Evolutionary conservation across 108 stramenopile species (phyloP), one percentile per base, ranked within the genome.

Genomic region (Cyclostephanos invisitatus): DNA sequence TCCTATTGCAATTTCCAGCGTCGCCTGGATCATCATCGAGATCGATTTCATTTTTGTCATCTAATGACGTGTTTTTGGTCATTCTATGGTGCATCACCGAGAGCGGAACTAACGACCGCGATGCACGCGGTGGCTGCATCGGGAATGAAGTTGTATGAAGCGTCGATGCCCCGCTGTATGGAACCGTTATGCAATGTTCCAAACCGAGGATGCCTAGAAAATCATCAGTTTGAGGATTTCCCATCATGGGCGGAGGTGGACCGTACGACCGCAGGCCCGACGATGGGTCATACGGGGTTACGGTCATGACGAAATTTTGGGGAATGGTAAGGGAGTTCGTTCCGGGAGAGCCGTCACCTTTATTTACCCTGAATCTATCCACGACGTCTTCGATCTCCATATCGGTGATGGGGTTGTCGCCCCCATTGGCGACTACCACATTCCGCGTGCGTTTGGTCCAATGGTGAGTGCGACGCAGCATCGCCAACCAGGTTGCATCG

Each of bases 181-280:
- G 91, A 54, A 91, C 75, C 8, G 95, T 96, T 0, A 90, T 73
- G 10, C 77, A 73, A 68, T 98, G 97, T n/a, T 76, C 68, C 59
- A 96, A 67, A 5, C 87, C 92, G 24, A 98, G 71, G 32, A 87
- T 80, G 9, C 72, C 38, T 61, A 98, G 68, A 11, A 98, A 71
- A 28, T 70, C 56, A 79, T 98, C 97, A 0, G 96, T 98, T 62
- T 96, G 96, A n/a, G 95, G 97, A 82, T 96, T 98, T 12, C 97
- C 97, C 62, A 92, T 83, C 58, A 65, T 65, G 21, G 73, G 74
- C 10, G 79, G 67, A 17, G 91, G 84, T 44, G 72, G 77, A 36
- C 65, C 55, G 21, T 64, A 58, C 1, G 68, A 35, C 4, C 62
- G 75, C 18, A 63, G 62, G 29, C 11, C 56, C 17, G 29, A 22